Conservation (phyloP, 2,329 filamentous ascomycete species). For the Colletotrichum sp. region DNA sequence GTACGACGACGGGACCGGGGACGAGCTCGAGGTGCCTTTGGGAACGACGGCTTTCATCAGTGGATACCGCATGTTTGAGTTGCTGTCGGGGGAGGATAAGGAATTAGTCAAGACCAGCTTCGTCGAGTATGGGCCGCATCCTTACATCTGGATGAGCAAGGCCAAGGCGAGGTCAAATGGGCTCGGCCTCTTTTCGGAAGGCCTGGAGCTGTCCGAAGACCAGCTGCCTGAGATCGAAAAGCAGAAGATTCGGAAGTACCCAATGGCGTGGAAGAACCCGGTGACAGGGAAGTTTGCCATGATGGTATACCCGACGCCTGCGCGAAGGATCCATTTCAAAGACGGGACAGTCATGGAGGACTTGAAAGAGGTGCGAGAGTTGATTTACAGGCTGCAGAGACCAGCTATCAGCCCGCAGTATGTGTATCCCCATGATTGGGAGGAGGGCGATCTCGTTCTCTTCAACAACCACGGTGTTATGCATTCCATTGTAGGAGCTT, state of each 20-base stretch:
- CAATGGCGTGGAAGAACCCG: background rate
- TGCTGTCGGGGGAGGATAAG: background rate
- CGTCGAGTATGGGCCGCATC: background rate
- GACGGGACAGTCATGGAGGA: background rate
- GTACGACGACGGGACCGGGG: background rate
- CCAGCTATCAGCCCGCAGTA: background rate
- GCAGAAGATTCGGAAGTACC: background rate
- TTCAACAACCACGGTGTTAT: background rate
- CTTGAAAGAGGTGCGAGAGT: background rate
- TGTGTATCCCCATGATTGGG: background rate
- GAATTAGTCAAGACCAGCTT: background rate
- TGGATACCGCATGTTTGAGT: background rate
- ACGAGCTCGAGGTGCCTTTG: background rate
- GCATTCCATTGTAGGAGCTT: background rate
- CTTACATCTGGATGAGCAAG: background rate
- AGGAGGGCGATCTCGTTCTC: background rate
- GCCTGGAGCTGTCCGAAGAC: background rate
- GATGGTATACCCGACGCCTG: background rate
- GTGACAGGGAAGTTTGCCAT: background rate
- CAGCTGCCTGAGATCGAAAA: background rate
- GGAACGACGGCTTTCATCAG: background rate
- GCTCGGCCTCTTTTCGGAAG: background rate
- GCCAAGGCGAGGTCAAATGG: background rate
- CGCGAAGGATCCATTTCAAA: background rate
- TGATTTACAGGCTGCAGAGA: background rate